Evolutionary conservation across 352 stramenopile genomes (phyloP), one percentile per base, ranked within the genome.

Genomic region (Globisporangium splendens): DNA sequence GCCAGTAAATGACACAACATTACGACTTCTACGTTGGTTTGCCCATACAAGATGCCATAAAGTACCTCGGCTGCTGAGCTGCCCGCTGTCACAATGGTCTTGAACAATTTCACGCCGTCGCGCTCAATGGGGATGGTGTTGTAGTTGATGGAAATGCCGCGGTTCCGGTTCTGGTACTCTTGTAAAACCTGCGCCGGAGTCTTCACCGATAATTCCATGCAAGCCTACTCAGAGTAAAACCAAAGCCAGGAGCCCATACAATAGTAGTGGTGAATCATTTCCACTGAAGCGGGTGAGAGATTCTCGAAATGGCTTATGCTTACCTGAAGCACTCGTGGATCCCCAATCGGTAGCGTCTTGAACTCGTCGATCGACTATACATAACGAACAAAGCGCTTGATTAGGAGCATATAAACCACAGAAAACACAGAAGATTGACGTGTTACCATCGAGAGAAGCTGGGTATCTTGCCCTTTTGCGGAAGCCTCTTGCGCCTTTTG

Each of bases 161-260:
- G 78, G 49, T 95, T 84, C 15, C 82, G 72, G 56, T 91, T 92
- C 61, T 91, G 81, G 56, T 91, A 95, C 59, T 95, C 85, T 46
- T 91, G 80, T 18, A 95, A 66, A n/a, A 94, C 80, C 71, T 94
- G 85, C 12, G 83, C 85, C 1, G 85, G 85, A 1, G 85, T 94
- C 68, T 92, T 91, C 56, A 91, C 76, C 7, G 74, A 82, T 39
- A 94, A 66, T 46, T 91, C 73, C 67, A 92, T 82, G 54, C 82
- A 94, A 18, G 66, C 78, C 77, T 93, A 52, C 17, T 2, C 50
- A 42, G 15, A 20, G 54, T 21, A 54, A 56, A 38, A 8, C 41
- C 24, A 31, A 46, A n/a, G 14, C 12, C n/a, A 35, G 15, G 13
- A 12, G 10, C 38, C 38, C 38, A 43, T 43, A 17, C 11, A 31